Evolutionary conservation across 768 basidiomycete genomes (phyloP).

Genomic region (Lepiota brunneoincarnata): DNA sequence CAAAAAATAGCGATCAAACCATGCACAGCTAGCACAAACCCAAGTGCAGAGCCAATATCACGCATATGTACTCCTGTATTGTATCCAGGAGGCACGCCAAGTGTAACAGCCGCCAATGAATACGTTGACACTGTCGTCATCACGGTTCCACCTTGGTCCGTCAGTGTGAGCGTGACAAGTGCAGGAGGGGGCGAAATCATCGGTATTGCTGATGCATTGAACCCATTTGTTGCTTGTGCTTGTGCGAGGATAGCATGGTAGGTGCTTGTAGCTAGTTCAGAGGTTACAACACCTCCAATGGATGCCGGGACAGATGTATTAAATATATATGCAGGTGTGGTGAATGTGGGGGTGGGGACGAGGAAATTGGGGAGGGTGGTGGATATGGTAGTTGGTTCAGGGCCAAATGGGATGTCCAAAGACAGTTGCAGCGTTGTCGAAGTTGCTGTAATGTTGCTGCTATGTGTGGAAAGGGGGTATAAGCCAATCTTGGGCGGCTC

Average conservation of each 20-base stretch:
- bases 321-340: conserved; percentile 64
- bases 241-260: conserved; percentile 56
- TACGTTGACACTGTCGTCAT: conserved; percentile 53
- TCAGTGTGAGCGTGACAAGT: conserved; percentile 53
- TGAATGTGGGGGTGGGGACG: conserved; percentile 60
- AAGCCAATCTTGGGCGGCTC: conserved; percentile 81
- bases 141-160: conserved; percentile 50
- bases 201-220: conserved; percentile 56
- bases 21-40: background rate
- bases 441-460: conserved; percentile 33
- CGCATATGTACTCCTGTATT: conserved; percentile 15
- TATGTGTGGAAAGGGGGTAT: conserved; percentile 46
- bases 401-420: background rate
- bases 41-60: background rate
- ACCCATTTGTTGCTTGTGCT: conserved; percentile 21
- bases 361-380: conserved; percentile 74
- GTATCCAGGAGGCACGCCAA: conserved; percentile 69
- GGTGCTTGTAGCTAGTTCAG: conserved; percentile 70
- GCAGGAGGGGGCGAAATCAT: conserved; percentile 48
- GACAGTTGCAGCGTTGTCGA: conserved; percentile 20
- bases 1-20: background rate
- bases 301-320: conserved; percentile 62
- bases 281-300: conserved; percentile 51
- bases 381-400: conserved; percentile 51
- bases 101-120: conserved; percentile 41